Evolutionary conservation across 495 filamentous ascomycete species (phyloP), one percentile per base, ranked within the genome.

Genomic region (Hypoxylon lenormandii): DNA sequence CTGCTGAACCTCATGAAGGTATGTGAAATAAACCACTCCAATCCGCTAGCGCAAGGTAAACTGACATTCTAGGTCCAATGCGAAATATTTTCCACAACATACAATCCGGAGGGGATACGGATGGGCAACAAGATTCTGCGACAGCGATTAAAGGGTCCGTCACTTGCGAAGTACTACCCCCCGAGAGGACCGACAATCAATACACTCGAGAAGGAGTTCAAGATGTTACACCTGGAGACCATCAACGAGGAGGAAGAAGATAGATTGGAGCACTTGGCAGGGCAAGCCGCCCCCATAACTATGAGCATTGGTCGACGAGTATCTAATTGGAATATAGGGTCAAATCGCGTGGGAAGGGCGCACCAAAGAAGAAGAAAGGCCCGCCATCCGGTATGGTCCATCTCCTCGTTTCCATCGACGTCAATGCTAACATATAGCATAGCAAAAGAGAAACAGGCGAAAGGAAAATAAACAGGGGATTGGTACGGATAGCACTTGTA

Each of bases 81-180:
- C 83, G 87, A 89, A 76, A 88, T 98, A 78, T 98, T 98, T 84
- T 88, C 87, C 48, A 89, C 89, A 22, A 96, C 91, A 47, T 97
- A 88, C 84, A 98, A 98, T 80, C 95, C 95, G 11, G 82, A 89
- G 23, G 79, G 88, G 62, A 76, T 90, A 57, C 90, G 95, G 67
- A 85, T 90, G 43, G 95, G 95, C 65, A 96, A 92, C 81, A 94
- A 93, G 74, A 82, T 97, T 70, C 83, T 98, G 40, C 90, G 93
- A 68, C 89, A 97, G 76, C 86, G 92, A 61, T 83, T 97, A 26
- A 86, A 84, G 66, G 95, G 95, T 6, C 91, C 92, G 19, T 72
- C 90, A 0, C 79, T 97, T 51, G 88, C 88, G 16, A 83, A 90
- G 60, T 98, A 96, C 83, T 98, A 98, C 76, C 94, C 95, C 0